Percentiles rank a stretch among this genome's conserved stretches.
Evolutionary conservation across 2,329 filamentous ascomycete genomes (phyloP).

Genomic region (Dactylonectria estremocensis): DNA sequence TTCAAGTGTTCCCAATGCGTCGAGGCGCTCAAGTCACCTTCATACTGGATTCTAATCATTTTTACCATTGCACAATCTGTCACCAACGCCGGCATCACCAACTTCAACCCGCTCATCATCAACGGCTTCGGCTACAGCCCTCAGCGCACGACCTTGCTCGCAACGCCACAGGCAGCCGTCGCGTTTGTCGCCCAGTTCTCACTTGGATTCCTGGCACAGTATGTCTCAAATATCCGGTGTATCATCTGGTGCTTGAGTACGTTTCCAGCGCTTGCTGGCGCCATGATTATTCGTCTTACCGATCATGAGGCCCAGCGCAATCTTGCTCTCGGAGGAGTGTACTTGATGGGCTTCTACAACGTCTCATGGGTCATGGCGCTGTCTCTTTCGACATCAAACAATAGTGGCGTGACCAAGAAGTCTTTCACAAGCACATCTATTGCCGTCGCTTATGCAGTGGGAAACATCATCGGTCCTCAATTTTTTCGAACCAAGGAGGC

Average conservation of each 20-base stretch:
- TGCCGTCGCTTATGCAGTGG: conserved; percentile 23
- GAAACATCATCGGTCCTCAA: conserved; percentile 51
- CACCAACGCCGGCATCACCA: conserved; percentile 78
- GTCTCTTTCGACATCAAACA: neutral
- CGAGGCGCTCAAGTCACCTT: conserved; percentile 45
- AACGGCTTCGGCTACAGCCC: conserved; percentile 62
- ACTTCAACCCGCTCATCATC: conserved; percentile 71
- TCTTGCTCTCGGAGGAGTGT: conserved; percentile 48
- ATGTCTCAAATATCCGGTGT: conserved; percentile 48
- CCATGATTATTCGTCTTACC: conserved; percentile 46
- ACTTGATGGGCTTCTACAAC: conserved; percentile 54
- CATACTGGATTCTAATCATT: conserved; percentile 40
- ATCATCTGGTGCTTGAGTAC: conserved; percentile 48
- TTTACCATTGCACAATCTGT: conserved; percentile 71
- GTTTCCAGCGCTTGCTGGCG: conserved; percentile 40
- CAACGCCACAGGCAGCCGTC: conserved; percentile 51
- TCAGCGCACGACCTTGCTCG: conserved; percentile 47
- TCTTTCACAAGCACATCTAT: neutral
- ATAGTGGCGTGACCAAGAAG: neutral
- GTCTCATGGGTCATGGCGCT: neutral
- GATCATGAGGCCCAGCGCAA: conserved; percentile 34
- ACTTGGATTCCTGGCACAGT: conserved; percentile 44
- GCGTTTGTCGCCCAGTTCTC: conserved; percentile 46
- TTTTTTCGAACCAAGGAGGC: conserved; percentile 48
- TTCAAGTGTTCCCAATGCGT: conserved; percentile 34